Conservation (phyloP, 1,139 yeast genomes). For the Geotrichum citri-aurantii region DNA sequence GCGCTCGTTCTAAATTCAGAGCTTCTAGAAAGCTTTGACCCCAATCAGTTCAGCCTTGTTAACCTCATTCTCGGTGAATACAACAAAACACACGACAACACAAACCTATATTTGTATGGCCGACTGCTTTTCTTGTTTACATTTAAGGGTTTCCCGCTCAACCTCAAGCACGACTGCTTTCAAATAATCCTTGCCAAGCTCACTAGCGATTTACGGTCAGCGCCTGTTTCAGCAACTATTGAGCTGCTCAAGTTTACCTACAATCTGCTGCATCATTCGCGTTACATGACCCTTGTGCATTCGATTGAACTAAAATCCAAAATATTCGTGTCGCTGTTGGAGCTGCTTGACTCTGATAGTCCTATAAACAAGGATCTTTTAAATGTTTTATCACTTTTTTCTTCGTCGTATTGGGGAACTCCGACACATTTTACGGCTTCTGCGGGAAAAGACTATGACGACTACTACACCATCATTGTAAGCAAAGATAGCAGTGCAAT, state of each 20-base stretch:
- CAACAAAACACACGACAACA: slow-evolving; percentile 8
- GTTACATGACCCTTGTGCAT: slow-evolving; percentile 1
- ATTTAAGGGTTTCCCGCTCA: slow-evolving; percentile 18
- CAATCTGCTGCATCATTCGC: slow-evolving; percentile 25
- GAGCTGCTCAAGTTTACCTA: slow-evolving; percentile 25
- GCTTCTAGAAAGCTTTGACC: slow-evolving; percentile 21
- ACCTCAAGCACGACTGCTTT: slow-evolving; percentile 11
- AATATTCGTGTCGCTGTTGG: neutral
- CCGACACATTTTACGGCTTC: neutral
- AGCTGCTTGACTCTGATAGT: neutral
- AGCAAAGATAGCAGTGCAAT: neutral
- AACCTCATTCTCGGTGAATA: slow-evolving; percentile 18
- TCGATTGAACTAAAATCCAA: neutral
- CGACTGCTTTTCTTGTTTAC: slow-evolving; percentile 25
- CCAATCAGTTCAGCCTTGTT: neutral
- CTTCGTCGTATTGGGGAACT: neutral
- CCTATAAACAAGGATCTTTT: neutral
- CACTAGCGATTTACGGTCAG: neutral
- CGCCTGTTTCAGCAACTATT: slow-evolving; percentile 10
- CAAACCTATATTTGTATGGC: slow-evolving; percentile 18
- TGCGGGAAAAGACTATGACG: neutral
- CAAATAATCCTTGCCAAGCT: slow-evolving; percentile 19
- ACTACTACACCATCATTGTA: neutral
- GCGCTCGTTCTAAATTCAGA: slow-evolving; percentile 22
- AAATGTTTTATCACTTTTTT: neutral